Evolutionary conservation across 805 yeast species (phyloP).

Genomic region (Ogataea methanolica): DNA sequence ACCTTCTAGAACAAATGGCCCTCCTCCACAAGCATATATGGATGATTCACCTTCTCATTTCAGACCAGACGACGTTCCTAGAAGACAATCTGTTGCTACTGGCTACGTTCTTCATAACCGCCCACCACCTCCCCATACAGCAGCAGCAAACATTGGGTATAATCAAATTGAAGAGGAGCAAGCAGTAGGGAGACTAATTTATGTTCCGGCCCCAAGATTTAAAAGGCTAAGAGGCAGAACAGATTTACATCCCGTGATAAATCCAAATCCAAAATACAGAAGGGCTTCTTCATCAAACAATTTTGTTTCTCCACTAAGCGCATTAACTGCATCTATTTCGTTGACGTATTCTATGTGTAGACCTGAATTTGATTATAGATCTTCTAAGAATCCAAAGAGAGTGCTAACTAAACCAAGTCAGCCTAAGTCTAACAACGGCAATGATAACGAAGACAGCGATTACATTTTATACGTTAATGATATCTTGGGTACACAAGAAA

Average conservation of each 20-base stretch:
- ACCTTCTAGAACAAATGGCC: conserved; percentile 30
- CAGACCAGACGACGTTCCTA: conserved; percentile 12
- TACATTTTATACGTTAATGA: conserved; percentile 94
- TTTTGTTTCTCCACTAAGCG: conserved; percentile 73
- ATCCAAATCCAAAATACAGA: conserved; percentile 63
- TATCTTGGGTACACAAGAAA: conserved; percentile 80
- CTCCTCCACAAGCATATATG: conserved; percentile 17
- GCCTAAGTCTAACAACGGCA: conserved; percentile 74
- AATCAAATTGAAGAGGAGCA: conserved; percentile 3
- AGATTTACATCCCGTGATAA: conserved; percentile 60
- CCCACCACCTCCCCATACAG: conserved; percentile 9
- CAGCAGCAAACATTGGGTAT: conserved; percentile 8
- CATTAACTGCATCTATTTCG: conserved; percentile 71
- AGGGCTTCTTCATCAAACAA: conserved; percentile 61
- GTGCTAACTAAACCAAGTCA: conserved; percentile 91
- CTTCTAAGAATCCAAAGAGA: conserved; percentile 83
- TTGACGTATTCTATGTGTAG: conserved; percentile 83
- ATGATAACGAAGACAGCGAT: conserved; percentile 84
- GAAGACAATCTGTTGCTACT: conserved; percentile 31
- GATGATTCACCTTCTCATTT: conserved; percentile 10
- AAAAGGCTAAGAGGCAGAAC: conserved; percentile 34
- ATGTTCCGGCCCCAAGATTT: conserved; percentile 43
- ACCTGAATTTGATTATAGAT: conserved; percentile 76
- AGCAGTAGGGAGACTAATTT: background rate
- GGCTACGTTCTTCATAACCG: conserved; percentile 13